phyloP scores from a whole-genome alignment of 768 basidiomycete genomes.

The Calocybe indica region DNA sequence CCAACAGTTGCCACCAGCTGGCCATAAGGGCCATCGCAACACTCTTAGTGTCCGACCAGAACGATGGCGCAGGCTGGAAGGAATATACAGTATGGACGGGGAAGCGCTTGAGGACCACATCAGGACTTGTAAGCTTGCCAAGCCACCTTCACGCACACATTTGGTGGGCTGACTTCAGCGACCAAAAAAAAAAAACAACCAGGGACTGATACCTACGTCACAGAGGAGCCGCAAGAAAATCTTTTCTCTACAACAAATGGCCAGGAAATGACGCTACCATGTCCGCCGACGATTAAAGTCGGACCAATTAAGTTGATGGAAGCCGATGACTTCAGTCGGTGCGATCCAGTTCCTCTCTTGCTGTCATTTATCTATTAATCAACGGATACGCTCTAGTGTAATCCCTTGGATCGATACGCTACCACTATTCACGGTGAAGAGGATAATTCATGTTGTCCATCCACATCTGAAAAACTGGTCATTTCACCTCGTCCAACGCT shows the following conservation, averaged over 20 bases:
- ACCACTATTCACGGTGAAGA: conserved; percentile 46
- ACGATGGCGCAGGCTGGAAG: conserved; percentile 44
- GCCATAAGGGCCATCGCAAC: conserved; percentile 44
- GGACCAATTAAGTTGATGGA: conserved; percentile 25
- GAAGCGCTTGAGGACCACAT: too few relatives aligned
- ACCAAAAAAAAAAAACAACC: not conserved
- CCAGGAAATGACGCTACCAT: conserved; percentile 38
- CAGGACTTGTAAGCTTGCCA: too few relatives aligned
- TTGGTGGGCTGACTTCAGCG: too few relatives aligned
- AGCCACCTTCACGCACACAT: too few relatives aligned
- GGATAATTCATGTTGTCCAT: conserved; percentile 37
- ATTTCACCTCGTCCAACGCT: conserved; percentile 27
- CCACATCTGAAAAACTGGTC: conserved; percentile 36
- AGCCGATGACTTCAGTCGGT: conserved; percentile 40
- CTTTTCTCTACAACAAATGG: conserved; percentile 19
- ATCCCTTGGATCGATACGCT: conserved; percentile 43
- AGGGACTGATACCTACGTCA: conserved; percentile 6
- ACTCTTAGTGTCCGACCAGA: conserved; percentile 38
- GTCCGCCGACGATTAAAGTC: conserved; percentile 30
- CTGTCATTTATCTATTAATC: too few relatives aligned
- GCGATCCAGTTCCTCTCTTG: conserved; percentile 4
- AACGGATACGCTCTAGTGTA: conserved; percentile 24
- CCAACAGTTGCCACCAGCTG: conserved; percentile 25
- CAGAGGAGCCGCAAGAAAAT: conserved; percentile 26
- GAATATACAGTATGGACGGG: too few relatives aligned